phyloP scores from a whole-genome alignment of 129 eudicot genomes.

The Escallonia rubra region DNA sequence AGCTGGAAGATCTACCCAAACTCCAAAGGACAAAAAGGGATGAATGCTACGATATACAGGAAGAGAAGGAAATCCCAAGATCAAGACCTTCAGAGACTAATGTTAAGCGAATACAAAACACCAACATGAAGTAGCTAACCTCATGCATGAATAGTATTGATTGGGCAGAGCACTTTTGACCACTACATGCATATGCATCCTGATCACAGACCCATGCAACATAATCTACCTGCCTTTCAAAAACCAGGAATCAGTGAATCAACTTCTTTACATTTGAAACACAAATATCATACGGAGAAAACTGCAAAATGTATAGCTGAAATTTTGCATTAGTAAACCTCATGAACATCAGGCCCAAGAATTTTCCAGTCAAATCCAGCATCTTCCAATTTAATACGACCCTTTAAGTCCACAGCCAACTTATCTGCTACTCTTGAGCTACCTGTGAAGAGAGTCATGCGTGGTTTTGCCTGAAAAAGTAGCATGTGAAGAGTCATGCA shows the following conservation, averaged over 20 bases:
- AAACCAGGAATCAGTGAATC: conserved; percentile 11
- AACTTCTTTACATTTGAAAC: not conserved
- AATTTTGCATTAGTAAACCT: conserved; percentile 35
- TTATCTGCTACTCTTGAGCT: conserved; percentile 93
- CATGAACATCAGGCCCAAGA: conserved; percentile 98
- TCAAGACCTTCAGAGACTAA: not conserved
- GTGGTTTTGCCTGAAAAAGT: conserved; percentile 68
- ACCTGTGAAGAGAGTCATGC: conserved; percentile 97
- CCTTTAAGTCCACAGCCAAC: conserved; percentile 76
- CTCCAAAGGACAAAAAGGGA: not conserved
- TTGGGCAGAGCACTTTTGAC: conserved; percentile 97
- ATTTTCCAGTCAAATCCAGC: conserved; percentile 99
- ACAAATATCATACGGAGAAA: not conserved
- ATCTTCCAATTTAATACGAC: conserved; percentile 87
- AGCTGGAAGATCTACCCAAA: not conserved
- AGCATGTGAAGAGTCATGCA: not conserved
- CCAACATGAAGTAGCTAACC: conserved; percentile 32
- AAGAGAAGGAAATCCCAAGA: not conserved
- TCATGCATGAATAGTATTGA: conserved; percentile 91
- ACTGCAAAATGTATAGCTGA: not conserved
- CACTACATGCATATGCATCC: conserved; percentile 99
- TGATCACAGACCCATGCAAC: conserved; percentile 99
- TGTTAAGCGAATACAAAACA: not conserved
- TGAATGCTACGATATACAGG: not conserved
- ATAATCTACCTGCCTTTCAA: conserved; percentile 69